Percentiles rank a stretch among this genome's conserved stretches.
These are phyloP conservation scores for Epichloe baconii DNA, from an alignment of 2,329 filamentous ascomycete species.

Conservation along the genomic window DNA sequence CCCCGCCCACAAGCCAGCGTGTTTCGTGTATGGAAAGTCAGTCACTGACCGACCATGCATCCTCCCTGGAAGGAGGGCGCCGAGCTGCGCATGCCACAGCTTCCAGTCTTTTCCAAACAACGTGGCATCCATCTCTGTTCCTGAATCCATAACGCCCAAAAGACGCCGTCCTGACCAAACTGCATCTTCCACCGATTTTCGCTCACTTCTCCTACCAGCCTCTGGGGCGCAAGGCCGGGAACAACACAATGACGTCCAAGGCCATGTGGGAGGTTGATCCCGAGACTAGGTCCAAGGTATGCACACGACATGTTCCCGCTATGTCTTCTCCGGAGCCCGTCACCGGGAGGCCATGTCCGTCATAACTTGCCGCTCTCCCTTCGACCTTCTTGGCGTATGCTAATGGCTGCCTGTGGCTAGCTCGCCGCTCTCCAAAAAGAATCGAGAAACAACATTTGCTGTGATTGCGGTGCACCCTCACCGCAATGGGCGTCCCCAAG, in stretches of 20 bases:
- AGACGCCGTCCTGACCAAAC: neutral
- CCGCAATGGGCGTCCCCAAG: slow-evolving; percentile 98
- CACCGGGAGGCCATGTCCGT: slow-evolving; percentile 2
- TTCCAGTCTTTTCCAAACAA: neutral
- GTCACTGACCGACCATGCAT: too few relatives aligned
- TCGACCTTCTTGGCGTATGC: neutral
- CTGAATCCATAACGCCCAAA: neutral
- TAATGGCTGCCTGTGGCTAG: slow-evolving; percentile 31
- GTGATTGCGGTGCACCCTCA: slow-evolving; percentile 88
- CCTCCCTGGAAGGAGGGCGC: neutral
- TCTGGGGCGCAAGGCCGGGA: slow-evolving; percentile 1
- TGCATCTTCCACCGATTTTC: neutral
- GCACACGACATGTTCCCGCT: slow-evolving; percentile 8
- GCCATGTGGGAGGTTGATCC: slow-evolving; percentile 98
- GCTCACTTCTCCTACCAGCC: neutral
- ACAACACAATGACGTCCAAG: slow-evolving; percentile 47
- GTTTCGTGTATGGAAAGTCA: too few relatives aligned
- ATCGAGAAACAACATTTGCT: slow-evolving; percentile 78
- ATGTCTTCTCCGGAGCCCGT: neutral
- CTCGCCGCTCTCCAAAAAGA: slow-evolving; percentile 84
- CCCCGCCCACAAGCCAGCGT: neutral
- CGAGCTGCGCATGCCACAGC: neutral
- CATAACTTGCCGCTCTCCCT: neutral
- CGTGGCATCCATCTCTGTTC: neutral
- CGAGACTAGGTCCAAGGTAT: slow-evolving; percentile 87